These are phyloP conservation scores for Cocos nucifera DNA, from an alignment of 176 grass and related monocot species.

Conservation along the genomic window DNA sequence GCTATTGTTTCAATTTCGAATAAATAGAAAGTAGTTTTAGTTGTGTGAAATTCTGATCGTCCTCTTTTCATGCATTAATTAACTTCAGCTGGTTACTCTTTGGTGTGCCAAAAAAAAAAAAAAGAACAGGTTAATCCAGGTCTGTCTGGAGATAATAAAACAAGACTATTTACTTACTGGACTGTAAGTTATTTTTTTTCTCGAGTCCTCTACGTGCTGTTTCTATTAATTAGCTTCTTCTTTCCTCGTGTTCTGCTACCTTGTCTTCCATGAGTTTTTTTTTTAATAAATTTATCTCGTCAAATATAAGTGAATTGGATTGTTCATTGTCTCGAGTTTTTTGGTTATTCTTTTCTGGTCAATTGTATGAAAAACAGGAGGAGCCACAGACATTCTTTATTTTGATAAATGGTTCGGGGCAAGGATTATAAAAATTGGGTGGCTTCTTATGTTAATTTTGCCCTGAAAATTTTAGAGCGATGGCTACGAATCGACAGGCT, in stretches of 20 bases:
- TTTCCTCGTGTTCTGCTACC: not conserved
- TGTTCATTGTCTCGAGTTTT: too few species aligned
- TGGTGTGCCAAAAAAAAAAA: not conserved
- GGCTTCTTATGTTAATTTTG: not conserved
- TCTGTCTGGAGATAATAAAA: constrained; percentile 88
- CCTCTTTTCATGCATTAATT: not conserved
- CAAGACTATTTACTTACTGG: constrained; percentile 93
- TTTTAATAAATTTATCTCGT: too few species aligned
- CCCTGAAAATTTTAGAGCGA: constrained; percentile 46
- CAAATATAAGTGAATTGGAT: too few species aligned
- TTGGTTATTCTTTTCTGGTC: too few species aligned
- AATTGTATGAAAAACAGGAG: too few species aligned
- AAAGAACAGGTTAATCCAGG: constrained; percentile 75
- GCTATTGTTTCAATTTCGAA: not conserved
- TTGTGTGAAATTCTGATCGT: too few species aligned
- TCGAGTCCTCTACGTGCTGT: too few species aligned
- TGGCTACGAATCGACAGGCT: constrained; percentile 82
- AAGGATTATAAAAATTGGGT: not conserved
- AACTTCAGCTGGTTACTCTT: not conserved
- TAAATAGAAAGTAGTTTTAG: too few species aligned
- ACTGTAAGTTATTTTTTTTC: constrained; percentile 41
- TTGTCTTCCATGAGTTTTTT: not conserved
- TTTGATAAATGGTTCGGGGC: not conserved
- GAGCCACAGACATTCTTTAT: not conserved
- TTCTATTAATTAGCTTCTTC: too few species aligned